Evolutionary conservation across 1,139 yeast species (phyloP).

Genomic region (Keqinozyma sinolaborantium): DNA sequence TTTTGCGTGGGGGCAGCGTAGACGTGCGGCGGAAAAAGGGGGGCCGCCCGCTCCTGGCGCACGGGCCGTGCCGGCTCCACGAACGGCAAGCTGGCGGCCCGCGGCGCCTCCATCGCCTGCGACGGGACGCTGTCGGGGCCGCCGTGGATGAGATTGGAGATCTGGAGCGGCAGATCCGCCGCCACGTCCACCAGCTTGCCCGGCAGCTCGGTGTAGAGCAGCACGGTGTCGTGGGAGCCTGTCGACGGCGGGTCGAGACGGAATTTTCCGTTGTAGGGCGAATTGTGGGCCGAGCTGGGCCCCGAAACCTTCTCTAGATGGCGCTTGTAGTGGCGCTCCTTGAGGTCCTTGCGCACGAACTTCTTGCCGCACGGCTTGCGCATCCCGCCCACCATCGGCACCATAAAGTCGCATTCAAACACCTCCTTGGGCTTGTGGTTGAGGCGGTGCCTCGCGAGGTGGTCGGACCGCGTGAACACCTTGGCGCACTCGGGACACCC

Average conservation of each 20-base stretch:
- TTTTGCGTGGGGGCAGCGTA: too few relatives aligned
- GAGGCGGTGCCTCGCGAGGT: slow-evolving; percentile 40
- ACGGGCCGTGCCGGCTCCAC: too few relatives aligned
- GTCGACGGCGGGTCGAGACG: slow-evolving; percentile 1
- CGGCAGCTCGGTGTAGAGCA: not conserved
- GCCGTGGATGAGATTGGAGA: slow-evolving; percentile 16
- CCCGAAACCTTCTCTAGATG: slow-evolving; percentile 16
- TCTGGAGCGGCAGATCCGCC: slow-evolving; percentile 15
- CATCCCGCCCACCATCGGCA: slow-evolving; percentile 24
- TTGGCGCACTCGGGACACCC: slow-evolving; percentile 36
- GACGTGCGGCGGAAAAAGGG: too few relatives aligned
- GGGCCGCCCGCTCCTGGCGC: too few relatives aligned
- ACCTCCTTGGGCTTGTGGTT: slow-evolving; percentile 40
- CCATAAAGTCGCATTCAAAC: slow-evolving; percentile 31
- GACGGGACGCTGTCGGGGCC: too few relatives aligned
- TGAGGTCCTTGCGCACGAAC: slow-evolving; percentile 41
- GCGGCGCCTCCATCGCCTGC: too few relatives aligned
- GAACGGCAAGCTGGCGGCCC: too few relatives aligned
- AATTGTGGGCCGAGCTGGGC: not conserved
- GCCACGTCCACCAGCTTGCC: not conserved
- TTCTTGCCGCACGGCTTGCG: slow-evolving; percentile 35
- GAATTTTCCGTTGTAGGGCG: not conserved
- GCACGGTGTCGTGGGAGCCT: not conserved
- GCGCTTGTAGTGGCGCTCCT: slow-evolving; percentile 35
- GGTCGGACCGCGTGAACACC: slow-evolving; percentile 42